Percentiles rank a stretch among this genome's conserved stretches.
Conservation (phyloP, 2,329 filamentous ascomycete species). For the Trichoderma asperellum region DNA sequence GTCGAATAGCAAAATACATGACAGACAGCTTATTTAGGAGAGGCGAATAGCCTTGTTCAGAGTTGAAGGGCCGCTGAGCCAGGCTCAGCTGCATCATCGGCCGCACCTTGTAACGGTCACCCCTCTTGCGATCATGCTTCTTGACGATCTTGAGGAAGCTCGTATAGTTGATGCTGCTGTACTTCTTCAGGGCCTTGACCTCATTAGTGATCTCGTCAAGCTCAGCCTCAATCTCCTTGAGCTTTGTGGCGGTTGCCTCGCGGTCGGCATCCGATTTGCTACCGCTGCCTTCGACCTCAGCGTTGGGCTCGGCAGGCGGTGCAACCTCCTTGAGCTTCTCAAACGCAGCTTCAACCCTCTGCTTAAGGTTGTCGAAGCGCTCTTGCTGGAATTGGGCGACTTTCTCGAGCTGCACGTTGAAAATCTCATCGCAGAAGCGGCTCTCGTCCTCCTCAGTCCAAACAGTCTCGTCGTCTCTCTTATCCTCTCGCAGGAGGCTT, state of each 20-base stretch:
- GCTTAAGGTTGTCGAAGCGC: constrained; percentile 64
- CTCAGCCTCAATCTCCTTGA: constrained; percentile 76
- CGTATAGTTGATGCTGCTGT: constrained; percentile 95
- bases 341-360: constrained; percentile 59
- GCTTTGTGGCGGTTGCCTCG: constrained; percentile 53
- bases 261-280: constrained; percentile 47
- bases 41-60: constrained; percentile 84
- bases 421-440: constrained; percentile 89
- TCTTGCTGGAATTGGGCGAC: constrained; percentile 86
- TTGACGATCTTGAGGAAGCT: constrained; percentile 98
- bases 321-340: constrained; percentile 80
- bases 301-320: constrained; percentile 42
- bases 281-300: constrained; percentile 43
- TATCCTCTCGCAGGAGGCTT: constrained; percentile 79
- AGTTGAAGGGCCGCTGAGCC: constrained; percentile 90
- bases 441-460: constrained; percentile 97
- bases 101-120: constrained; percentile 81
- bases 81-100: constrained; percentile 90
- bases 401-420: constrained; percentile 94
- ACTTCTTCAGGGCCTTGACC: constrained; percentile 91
- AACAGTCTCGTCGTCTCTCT: constrained; percentile 61
- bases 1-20: constrained; percentile 93
- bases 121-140: constrained; percentile 96
- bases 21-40: constrained; percentile 88
- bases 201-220: constrained; percentile 88